Conservation (phyloP, 208 protist species). For the Herpetomonas samuelpessoai region DNA sequence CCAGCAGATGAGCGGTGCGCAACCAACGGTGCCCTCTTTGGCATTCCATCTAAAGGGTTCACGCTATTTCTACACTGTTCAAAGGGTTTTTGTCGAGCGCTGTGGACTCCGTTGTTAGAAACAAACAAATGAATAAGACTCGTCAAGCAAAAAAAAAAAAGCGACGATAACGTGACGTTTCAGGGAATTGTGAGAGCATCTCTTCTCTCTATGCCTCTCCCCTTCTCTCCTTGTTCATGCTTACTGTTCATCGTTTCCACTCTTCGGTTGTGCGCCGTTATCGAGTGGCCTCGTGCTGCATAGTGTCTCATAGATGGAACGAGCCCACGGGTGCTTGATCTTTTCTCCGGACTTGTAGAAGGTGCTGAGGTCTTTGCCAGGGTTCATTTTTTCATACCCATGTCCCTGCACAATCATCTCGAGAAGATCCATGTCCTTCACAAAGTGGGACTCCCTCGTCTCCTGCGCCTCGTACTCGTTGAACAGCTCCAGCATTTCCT, state of each 20-base stretch:
- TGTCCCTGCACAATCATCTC: conserved; percentile 93
- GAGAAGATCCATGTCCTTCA: conserved; percentile 91
- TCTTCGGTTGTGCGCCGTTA: too few species aligned
- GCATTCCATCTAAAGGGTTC: too few species aligned
- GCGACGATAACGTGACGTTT: conserved; percentile 9
- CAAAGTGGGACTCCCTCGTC: conserved; percentile 78
- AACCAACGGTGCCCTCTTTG: too few species aligned
- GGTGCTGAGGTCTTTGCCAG: conserved; percentile 60
- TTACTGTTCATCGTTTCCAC: too few species aligned
- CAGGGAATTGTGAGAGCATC: not conserved
- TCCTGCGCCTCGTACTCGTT: conserved; percentile 86
- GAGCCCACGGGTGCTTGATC: conserved; percentile 78
- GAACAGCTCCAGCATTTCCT: conserved; percentile 69
- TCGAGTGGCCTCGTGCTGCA: conserved; percentile 33
- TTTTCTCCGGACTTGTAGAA: conserved; percentile 76
- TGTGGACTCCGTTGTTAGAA: too few species aligned
- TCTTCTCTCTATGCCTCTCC: too few species aligned
- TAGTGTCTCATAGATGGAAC: conserved; percentile 66
- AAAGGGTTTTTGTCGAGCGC: too few species aligned
- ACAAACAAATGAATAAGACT: conserved; percentile 13
- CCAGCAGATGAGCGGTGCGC: too few species aligned
- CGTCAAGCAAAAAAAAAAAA: conserved; percentile 11
- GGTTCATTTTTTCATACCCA: conserved; percentile 70
- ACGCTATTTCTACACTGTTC: too few species aligned
- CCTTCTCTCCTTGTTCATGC: too few species aligned